Evolutionary conservation across 768 basidiomycete genomes (phyloP).

Genomic region (Termitomyces sp.): DNA sequence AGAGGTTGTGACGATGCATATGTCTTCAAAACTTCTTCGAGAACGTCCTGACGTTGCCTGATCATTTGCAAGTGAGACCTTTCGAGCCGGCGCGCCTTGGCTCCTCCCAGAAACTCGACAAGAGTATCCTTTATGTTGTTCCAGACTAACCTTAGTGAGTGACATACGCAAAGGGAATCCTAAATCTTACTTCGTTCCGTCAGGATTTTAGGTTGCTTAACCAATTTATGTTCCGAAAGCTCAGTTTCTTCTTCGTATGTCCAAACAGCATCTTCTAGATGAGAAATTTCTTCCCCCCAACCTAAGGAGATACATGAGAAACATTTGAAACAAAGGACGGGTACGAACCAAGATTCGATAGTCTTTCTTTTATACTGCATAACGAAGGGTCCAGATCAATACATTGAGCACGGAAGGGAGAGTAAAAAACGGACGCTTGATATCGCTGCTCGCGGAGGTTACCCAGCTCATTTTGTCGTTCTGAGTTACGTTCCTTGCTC

Average conservation of each 20-base stretch:
- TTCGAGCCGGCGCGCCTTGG: constrained; percentile 9
- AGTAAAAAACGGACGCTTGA: constrained; percentile 6
- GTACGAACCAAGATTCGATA: constrained; percentile 5
- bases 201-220: constrained; percentile 6
- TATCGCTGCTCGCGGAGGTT: constrained; percentile 10
- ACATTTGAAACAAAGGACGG: background rate
- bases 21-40: constrained; percentile 6
- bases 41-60: constrained; percentile 4
- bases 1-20: constrained; percentile 10
- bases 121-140: constrained; percentile 12
- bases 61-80: constrained; percentile 2
- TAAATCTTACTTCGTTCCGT: constrained; percentile 9
- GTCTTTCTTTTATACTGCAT: constrained; percentile 6
- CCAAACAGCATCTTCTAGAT: background rate
- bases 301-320: background rate
- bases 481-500: constrained; percentile 4
- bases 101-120: constrained; percentile 9
- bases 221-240: constrained; percentile 10
- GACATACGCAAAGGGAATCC: background rate
- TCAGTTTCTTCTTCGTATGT: background rate
- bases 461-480: constrained; percentile 10
- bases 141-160: constrained; percentile 10
- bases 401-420: background rate
- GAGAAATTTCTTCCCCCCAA: constrained; percentile 13
- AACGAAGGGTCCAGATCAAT: background rate